A percentile compares a stretch with the other conserved stretches of the same genome.
These are phyloP conservation scores for Marsdenia floribunda DNA, from an alignment of 257 asterid genomes.

Conservation along the genomic window DNA sequence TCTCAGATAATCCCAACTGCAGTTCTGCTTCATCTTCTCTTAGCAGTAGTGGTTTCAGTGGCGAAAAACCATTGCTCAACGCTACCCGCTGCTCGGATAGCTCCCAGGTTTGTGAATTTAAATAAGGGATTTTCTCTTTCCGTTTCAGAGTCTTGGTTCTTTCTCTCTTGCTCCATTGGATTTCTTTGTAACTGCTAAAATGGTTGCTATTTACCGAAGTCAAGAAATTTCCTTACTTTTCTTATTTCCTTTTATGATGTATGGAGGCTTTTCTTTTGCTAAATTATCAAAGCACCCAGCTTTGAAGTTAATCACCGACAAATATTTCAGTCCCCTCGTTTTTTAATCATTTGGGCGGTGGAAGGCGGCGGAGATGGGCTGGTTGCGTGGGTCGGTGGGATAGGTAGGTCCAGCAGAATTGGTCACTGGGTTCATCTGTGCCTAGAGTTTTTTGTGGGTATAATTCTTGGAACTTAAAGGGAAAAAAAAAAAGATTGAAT, in stretches of 20 bases:
- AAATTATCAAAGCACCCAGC: not conserved
- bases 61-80: slow-evolving; percentile 14
- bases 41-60: slow-evolving; percentile 10
- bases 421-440: not conserved
- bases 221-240: not conserved
- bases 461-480: not conserved
- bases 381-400: not conserved
- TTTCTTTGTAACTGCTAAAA: not conserved
- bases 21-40: slow-evolving; percentile 28
- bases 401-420: not conserved
- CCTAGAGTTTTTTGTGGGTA: not conserved
- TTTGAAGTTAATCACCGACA: too few relatives aligned
- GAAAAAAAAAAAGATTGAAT: not conserved
- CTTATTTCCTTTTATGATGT: too few relatives aligned
- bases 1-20: slow-evolving; percentile 19
- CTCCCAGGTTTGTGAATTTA: slow-evolving; percentile 25
- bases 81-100: slow-evolving; percentile 25
- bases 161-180: not conserved
- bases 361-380: not conserved
- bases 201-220: not conserved
- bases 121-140: not conserved
- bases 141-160: not conserved
- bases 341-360: not conserved
- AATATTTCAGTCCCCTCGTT: not conserved
- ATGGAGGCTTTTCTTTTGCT: not conserved